Evolutionary conservation across 2,329 filamentous ascomycete genomes (phyloP).

Genomic region (Sordariomycetes sp.): DNA sequence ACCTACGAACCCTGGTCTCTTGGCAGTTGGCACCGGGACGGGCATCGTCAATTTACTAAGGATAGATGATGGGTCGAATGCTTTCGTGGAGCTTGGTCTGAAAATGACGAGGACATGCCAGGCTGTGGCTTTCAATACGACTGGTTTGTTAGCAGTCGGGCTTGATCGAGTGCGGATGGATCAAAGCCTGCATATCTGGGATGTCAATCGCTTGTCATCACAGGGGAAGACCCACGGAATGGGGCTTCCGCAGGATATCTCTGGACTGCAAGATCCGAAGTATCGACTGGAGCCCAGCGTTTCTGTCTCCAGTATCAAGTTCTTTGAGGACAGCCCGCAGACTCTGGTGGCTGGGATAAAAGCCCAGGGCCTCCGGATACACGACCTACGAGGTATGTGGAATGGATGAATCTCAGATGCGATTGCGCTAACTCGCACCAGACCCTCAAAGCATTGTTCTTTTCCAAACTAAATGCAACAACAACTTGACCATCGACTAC

Average conservation of each 20-base stretch:
- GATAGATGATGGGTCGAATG: conserved; percentile 61
- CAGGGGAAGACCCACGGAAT: conserved; percentile 31
- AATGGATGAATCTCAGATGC: background rate
- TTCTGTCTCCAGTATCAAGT: conserved; percentile 74
- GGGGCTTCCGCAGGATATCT: conserved; percentile 40
- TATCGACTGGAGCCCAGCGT: conserved; percentile 56
- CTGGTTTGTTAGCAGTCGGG: conserved; percentile 65
- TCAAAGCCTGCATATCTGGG: conserved; percentile 74
- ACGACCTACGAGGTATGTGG: conserved; percentile 63
- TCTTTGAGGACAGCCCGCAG: conserved; percentile 69
- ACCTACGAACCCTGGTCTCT: conserved; percentile 50
- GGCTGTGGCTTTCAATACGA: conserved; percentile 69
- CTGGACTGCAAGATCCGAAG: conserved; percentile 46
- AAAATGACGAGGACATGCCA: conserved; percentile 73
- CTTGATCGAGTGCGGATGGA: conserved; percentile 76
- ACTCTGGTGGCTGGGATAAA: conserved; percentile 70
- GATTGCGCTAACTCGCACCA: conserved; percentile 13
- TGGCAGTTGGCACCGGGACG: conserved; percentile 66
- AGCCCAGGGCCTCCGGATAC: conserved; percentile 64
- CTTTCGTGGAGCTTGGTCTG: conserved; percentile 56
- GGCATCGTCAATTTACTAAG: conserved; percentile 69
- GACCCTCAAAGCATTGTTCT: conserved; percentile 43
- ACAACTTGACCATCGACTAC: conserved; percentile 70
- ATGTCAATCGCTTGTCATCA: conserved; percentile 54
- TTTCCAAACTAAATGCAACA: conserved; percentile 60